Evolutionary conservation across 2,329 filamentous ascomycete genomes (phyloP), one percentile per base, ranked within the genome.

Genomic region (Stagonosporopsis vannaccii): DNA sequence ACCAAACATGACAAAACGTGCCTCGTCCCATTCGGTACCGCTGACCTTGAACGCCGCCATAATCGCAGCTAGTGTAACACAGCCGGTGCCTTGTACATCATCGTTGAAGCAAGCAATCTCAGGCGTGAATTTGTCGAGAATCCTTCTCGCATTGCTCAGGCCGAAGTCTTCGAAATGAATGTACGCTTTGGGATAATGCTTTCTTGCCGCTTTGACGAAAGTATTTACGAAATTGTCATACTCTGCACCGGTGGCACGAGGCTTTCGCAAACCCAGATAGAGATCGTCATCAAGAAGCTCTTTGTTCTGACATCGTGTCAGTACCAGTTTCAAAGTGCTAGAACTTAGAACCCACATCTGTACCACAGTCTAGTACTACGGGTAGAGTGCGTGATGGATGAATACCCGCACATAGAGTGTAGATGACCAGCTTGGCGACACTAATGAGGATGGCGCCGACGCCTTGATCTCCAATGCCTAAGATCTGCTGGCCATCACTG

Each of bases 131-230:
- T 82, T 84, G 57, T 96, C 90, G 0, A 96, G 81, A 2, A 96
- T 84, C 3, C 90, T 84, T 26, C 90, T 82, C 0, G 91, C 90
- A 67, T 96, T 96, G 1, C 75, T 75, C 0, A 96, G 77, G 0
- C 91, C 92, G 77, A 96, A 96, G 69, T 96, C 92, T 68, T 96
- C 91, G 70, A 96, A 96, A 69, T 96, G 92, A 19, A 96, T 88
- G 66, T 93, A 94, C 0, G 92, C 91, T 41, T 83, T 87, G 0
- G 92, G 92, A 58, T 89, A 96, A 1, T 87, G 81, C 64, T 88
- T 86, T 40, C 87, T 81, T 0, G 88, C 88, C 0, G 86, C 82
- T 47, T 81, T 78, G 8, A 96, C 85, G 67, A 96, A 96, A 0
- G 78, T 84, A 41, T 91, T 89, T 1, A 96, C 85, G 58, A 96